A percentile compares a stretch with the other conserved stretches of the same genome.
Conservation (phyloP, 1,284 basidiomycete genomes). For the Fomitopsis palustris region DNA sequence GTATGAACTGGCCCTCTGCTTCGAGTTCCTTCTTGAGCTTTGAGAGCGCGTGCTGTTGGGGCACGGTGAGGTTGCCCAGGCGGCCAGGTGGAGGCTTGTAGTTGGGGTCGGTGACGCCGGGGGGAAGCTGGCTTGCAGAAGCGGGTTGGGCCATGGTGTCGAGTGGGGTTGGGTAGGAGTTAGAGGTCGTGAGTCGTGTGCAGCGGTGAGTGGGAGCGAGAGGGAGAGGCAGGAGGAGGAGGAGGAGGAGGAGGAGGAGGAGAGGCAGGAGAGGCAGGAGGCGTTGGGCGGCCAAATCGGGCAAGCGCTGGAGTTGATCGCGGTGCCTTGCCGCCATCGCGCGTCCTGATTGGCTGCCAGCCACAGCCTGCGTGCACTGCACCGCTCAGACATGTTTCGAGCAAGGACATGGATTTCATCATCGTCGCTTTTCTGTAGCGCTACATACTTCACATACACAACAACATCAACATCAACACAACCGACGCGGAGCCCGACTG, state of each 20-base stretch:
- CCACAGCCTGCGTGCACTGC: too few species aligned
- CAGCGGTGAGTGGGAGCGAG: neutral
- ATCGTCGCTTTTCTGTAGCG: neutral
- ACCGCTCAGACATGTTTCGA: neutral
- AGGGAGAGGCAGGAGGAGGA: neutral
- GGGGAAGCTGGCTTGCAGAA: slow-evolving; percentile 54
- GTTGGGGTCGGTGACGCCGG: slow-evolving; percentile 61
- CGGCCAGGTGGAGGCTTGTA: slow-evolving; percentile 75
- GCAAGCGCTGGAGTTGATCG: slow-evolving; percentile 6
- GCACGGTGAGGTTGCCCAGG: slow-evolving; percentile 77
- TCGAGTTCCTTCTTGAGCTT: slow-evolving; percentile 69
- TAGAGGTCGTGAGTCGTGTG: neutral
- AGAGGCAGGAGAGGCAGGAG: neutral
- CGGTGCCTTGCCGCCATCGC: slow-evolving; percentile 6
- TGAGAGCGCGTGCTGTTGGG: slow-evolving; percentile 71
- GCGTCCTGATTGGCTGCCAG: neutral
- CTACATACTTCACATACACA: slow-evolving; percentile 17
- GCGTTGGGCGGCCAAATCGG: slow-evolving; percentile 4
- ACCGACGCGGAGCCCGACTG: slow-evolving; percentile 22
- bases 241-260: neutral
- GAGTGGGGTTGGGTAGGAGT: neutral
- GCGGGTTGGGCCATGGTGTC: slow-evolving; percentile 25
- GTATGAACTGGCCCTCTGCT: slow-evolving; percentile 58
- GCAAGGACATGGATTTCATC: too few species aligned
- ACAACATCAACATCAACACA: slow-evolving; percentile 10